Conservation (phyloP, 2,329 filamentous ascomycete species). For the Botryotinia narcissicola region DNA sequence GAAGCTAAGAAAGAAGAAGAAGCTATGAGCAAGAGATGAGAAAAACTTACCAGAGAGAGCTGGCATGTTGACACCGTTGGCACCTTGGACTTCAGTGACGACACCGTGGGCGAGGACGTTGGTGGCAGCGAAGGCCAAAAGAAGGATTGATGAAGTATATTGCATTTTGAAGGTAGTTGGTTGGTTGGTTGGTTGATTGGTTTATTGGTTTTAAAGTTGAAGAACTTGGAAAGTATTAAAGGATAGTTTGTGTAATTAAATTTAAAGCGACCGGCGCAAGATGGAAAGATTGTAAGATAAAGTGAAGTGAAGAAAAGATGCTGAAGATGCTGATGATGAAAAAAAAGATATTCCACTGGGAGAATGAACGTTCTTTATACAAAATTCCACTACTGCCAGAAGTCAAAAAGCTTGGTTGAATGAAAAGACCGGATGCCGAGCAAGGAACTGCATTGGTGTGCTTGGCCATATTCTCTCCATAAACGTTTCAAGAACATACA, state of each 20-base stretch:
- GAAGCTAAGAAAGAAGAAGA: conserved; percentile 1
- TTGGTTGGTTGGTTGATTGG: conserved; percentile 15
- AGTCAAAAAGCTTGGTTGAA: conserved; percentile 27
- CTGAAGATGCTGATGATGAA: conserved; percentile 33
- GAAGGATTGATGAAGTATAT: conserved; percentile 46
- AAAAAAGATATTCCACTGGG: conserved; percentile 23
- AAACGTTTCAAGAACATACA: conserved; percentile 27
- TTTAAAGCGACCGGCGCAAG: conserved; percentile 31
- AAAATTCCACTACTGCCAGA: conserved; percentile 20
- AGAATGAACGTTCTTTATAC: conserved; percentile 31
- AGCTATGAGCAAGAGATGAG: not conserved
- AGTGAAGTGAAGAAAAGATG: conserved; percentile 20
- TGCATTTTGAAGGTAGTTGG: conserved; percentile 44
- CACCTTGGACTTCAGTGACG: conserved; percentile 54
- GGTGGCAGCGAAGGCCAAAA: conserved; percentile 46
- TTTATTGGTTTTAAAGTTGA: conserved; percentile 15
- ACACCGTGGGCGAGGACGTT: conserved; percentile 57
- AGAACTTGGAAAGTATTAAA: conserved; percentile 18
- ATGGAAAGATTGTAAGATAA: conserved; percentile 30
- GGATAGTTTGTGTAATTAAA: conserved; percentile 18
- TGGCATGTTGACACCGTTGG: conserved; percentile 62
- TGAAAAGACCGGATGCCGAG: conserved; percentile 31
- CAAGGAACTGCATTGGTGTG: conserved; percentile 23
- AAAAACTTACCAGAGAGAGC: conserved; percentile 50
- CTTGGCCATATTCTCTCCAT: conserved; percentile 5